phyloP scores from a whole-genome alignment of 139 green algal species.

The Limnomonas spitsbergensis region DNA sequence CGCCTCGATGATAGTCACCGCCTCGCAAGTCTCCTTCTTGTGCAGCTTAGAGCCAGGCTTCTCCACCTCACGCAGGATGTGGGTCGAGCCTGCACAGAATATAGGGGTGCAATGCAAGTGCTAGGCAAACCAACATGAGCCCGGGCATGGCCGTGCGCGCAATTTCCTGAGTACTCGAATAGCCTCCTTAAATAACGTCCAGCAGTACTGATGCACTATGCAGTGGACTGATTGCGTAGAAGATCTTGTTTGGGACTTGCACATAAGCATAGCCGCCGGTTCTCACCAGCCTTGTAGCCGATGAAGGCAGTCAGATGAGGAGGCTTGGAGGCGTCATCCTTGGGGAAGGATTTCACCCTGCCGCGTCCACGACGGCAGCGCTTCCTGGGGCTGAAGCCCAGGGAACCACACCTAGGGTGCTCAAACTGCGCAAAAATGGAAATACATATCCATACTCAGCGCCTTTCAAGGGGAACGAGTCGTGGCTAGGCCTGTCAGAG shows the following conservation, averaged over 20 bases:
- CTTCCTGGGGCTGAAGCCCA: slow-evolving; percentile 99
- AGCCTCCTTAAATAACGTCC: too few relatives aligned
- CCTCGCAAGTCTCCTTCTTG: slow-evolving; percentile 99
- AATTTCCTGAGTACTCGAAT: too few relatives aligned
- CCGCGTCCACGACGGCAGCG: slow-evolving; percentile 85
- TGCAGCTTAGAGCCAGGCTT: slow-evolving; percentile 99
- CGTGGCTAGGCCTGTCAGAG: too few relatives aligned
- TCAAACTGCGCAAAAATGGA: slow-evolving; percentile 13
- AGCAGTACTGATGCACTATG: too few relatives aligned
- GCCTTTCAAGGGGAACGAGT: too few relatives aligned
- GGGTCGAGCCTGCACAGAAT: slow-evolving; percentile 85
- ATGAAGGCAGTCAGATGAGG: slow-evolving; percentile 97
- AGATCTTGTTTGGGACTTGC: too few relatives aligned
- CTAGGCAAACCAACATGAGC: too few relatives aligned
- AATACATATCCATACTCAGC: too few relatives aligned
- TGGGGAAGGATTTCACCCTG: slow-evolving; percentile 94
- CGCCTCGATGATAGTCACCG: slow-evolving; percentile 95
- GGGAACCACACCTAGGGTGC: slow-evolving; percentile 87
- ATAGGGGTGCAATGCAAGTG: too few relatives aligned
- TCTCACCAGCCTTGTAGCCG: slow-evolving; percentile 74
- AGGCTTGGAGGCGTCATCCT: slow-evolving; percentile 85
- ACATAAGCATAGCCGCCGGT: too few relatives aligned
- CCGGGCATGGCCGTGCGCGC: too few relatives aligned
- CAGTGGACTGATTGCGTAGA: too few relatives aligned
- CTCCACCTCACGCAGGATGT: slow-evolving; percentile 98